Evolutionary conservation across 2,329 filamentous ascomycete species (phyloP), one percentile per base, ranked within the genome.

Genomic region (Nothopassalora personata): DNA sequence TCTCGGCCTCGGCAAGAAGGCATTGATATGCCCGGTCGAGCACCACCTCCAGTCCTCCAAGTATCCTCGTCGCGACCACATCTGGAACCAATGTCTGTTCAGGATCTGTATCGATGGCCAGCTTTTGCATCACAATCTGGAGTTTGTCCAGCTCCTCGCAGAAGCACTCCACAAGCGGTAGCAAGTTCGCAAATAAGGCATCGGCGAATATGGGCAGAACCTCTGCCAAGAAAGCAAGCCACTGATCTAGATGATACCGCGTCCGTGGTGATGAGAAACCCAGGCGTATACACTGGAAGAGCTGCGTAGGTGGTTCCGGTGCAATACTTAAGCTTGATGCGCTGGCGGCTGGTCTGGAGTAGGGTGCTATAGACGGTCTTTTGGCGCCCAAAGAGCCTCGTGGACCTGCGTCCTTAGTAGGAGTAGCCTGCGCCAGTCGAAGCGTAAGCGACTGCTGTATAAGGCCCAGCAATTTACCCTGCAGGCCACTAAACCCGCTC

Each of bases 21-120:
- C 87, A 87, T 67, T 96, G 89, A 73, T 99, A 94, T 4, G 88
- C 91, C 67, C 86, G 85, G 18, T 92, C 92, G 59, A 99, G 79
- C 27, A 96, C 87, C 68, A 95, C 91, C 73, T 99, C 94, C 1
- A 99, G 81, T 0, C 91, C 94, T 64, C 95, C 93, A n/a, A 99
- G 80, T 1, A 99, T 79, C 34, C 59, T 64, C 39, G 69, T 61
- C 10, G 69, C 66, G 2, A 65, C 63, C 23, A 56, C 36, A 28
- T 72, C 70, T n/a, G 70, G 66, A 9, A 66, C 54, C 13, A 60
- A 48, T 3, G 60, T 58, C 34, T 47, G 28, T 15, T 39, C 52
- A n/a, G 54, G 19, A 9, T n/a, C 27, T 3, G 28, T 49, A 5
- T 52, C 51, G 3, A 30, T 57, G 67, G 92, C 93, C 0, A 85